Percentiles rank a stretch among this genome's conserved stretches.
Conservation (phyloP, 2,329 filamentous ascomycete species). For the Ophiostoma perfectum region DNA sequence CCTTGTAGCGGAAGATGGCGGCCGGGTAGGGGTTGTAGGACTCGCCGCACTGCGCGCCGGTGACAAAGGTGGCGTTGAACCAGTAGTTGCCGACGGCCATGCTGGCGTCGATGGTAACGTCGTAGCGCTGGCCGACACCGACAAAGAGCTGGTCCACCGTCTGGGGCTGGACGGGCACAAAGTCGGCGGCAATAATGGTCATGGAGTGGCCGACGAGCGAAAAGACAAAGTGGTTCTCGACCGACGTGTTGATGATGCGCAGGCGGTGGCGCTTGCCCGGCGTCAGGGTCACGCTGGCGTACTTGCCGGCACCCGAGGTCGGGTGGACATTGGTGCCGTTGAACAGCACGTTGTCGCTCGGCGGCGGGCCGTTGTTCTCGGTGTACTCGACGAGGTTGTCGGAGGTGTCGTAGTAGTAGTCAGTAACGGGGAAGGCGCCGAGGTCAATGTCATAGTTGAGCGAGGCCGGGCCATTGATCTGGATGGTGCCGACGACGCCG, state of each 20-base stretch:
- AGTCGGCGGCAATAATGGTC: slow-evolving; percentile 48
- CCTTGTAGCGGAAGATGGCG: slow-evolving; percentile 38
- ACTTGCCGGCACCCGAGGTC: slow-evolving; percentile 31
- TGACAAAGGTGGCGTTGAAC: slow-evolving; percentile 30
- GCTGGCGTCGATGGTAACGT: slow-evolving; percentile 43
- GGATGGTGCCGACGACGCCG: slow-evolving; percentile 46
- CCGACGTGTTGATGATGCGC: slow-evolving; percentile 48
- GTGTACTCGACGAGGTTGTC: slow-evolving; percentile 36
- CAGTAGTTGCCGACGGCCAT: slow-evolving; percentile 32
- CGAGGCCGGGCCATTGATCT: slow-evolving; percentile 41
- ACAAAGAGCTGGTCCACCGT: slow-evolving; percentile 46
- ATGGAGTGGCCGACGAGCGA: slow-evolving; percentile 46
- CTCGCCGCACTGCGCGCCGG: slow-evolving; percentile 26
- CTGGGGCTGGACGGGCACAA: slow-evolving; percentile 48
- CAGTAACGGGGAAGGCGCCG: slow-evolving; percentile 46
- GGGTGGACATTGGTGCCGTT: slow-evolving; percentile 40
- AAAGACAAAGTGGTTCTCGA: slow-evolving; percentile 44
- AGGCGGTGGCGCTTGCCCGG: slow-evolving; percentile 46
- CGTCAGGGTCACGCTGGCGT: slow-evolving; percentile 35
- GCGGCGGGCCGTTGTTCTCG: slow-evolving; percentile 29
- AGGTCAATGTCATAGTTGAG: slow-evolving; percentile 47
- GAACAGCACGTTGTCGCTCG: slow-evolving; percentile 41
- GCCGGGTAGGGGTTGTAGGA: slow-evolving; percentile 32
- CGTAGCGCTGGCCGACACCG: slow-evolving; percentile 42
- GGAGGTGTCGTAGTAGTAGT: slow-evolving; percentile 49